These are phyloP conservation scores for Plasmopara muralis DNA, from an alignment of 352 stramenopile genomes.

Conservation along the genomic window DNA sequence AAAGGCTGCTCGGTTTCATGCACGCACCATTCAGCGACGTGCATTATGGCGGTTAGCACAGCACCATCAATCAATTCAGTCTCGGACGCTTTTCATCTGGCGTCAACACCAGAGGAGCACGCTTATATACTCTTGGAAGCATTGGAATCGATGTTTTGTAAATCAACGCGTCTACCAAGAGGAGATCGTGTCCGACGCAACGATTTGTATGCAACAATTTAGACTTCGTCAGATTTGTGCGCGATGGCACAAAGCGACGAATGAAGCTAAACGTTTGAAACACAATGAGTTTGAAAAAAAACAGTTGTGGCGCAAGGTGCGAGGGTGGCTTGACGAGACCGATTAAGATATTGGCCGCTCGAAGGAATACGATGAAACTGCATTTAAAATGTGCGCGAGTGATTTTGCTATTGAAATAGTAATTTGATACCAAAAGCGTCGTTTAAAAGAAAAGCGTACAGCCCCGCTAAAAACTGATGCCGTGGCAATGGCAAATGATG, in stretches of 20 bases:
- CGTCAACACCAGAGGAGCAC: slow-evolving; percentile 34
- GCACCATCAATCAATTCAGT: slow-evolving; percentile 15
- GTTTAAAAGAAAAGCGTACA: too few species aligned
- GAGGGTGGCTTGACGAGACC: slow-evolving; percentile 51
- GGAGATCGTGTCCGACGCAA: slow-evolving; percentile 5
- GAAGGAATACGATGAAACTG: too few species aligned
- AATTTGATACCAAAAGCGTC: too few species aligned
- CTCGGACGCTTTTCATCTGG: slow-evolving; percentile 18
- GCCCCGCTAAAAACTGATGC: too few species aligned
- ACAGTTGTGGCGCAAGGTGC: slow-evolving; percentile 53
- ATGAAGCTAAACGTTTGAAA: slow-evolving; percentile 22
- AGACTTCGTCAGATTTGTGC: slow-evolving; percentile 21
- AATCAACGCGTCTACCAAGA: slow-evolving; percentile 11
- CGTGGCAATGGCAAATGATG: too few species aligned
- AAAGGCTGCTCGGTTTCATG: slow-evolving; percentile 19
- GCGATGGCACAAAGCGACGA: slow-evolving; percentile 25
- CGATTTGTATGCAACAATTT: slow-evolving; percentile 4
- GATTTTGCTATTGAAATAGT: too few species aligned
- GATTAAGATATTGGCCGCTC: neutral
- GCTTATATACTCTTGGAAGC: slow-evolving; percentile 16
- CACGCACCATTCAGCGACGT: slow-evolving; percentile 9
- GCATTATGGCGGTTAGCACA: slow-evolving; percentile 14
- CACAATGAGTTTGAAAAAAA: slow-evolving; percentile 43
- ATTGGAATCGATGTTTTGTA: slow-evolving; percentile 22
- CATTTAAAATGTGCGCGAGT: too few species aligned